Evolutionary conservation across 2,329 filamentous ascomycete genomes (phyloP).

Genomic region (Neoarthrinium moseri): DNA sequence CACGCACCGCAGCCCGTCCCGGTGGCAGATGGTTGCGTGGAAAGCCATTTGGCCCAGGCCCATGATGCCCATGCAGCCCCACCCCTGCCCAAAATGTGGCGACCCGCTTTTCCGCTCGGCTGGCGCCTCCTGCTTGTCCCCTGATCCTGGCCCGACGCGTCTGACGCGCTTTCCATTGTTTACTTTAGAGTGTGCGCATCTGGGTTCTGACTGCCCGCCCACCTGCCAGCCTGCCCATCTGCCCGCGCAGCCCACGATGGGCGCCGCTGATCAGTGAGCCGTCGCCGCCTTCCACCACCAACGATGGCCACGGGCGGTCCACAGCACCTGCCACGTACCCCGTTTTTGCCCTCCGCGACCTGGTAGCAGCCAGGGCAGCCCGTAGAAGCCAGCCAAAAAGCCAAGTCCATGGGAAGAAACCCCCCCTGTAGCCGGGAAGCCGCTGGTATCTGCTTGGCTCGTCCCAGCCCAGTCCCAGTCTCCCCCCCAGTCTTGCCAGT

Average conservation of each 20-base stretch:
- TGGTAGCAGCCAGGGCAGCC: too few relatives aligned
- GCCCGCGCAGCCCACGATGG: too few relatives aligned
- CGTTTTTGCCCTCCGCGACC: not conserved
- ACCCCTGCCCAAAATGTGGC: not conserved
- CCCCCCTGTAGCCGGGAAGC: too few relatives aligned
- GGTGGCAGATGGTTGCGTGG: not conserved
- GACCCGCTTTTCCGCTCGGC: not conserved
- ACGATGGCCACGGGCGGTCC: not conserved
- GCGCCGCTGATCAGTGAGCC: not conserved
- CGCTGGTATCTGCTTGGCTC: not conserved
- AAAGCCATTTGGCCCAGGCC: not conserved
- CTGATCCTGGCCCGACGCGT: slow-evolving; percentile 1
- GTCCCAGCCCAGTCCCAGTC: not conserved
- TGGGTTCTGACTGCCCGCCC: not conserved
- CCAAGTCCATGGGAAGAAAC: too few relatives aligned
- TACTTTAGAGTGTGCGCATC: slow-evolving; percentile 10
- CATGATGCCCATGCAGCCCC: not conserved
- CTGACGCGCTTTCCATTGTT: slow-evolving; percentile 8
- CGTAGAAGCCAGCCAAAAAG: too few relatives aligned
- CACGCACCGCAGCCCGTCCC: not conserved
- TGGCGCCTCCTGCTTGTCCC: not conserved
- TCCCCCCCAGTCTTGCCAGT: not conserved
- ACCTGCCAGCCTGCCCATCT: not conserved
- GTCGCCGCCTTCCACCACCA: not conserved
- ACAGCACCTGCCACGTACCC: slow-evolving; percentile 5